Evolutionary conservation across 2,329 filamentous ascomycete genomes (phyloP).

Genomic region (Aureobasidium zeae): DNA sequence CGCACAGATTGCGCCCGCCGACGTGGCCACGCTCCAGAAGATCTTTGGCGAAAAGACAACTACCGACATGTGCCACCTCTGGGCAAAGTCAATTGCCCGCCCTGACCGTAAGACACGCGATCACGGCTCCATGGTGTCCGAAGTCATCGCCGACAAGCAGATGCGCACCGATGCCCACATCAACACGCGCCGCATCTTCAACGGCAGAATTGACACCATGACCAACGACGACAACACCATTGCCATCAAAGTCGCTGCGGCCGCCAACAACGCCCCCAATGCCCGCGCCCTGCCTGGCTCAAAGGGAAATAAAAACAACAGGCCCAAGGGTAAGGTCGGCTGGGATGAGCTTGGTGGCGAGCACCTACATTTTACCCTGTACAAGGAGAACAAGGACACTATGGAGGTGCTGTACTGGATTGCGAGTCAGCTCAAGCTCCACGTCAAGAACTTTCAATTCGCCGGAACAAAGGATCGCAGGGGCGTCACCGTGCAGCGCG

Average conservation of each 20-base stretch:
- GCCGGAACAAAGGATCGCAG: slow-evolving; percentile 88
- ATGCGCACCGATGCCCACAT: slow-evolving; percentile 55
- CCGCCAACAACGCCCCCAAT: slow-evolving; percentile 18
- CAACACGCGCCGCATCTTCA: slow-evolving; percentile 67
- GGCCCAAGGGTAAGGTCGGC: slow-evolving; percentile 38
- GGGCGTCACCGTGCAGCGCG: slow-evolving; percentile 74
- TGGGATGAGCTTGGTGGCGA: slow-evolving; percentile 65
- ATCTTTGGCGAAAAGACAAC: slow-evolving; percentile 46
- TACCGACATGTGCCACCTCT: slow-evolving; percentile 45
- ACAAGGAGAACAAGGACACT: slow-evolving; percentile 95
- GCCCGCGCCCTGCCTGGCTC: slow-evolving; percentile 6
- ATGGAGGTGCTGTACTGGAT: slow-evolving; percentile 82
- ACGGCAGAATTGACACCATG: slow-evolving; percentile 64
- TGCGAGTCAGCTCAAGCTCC: slow-evolving; percentile 60
- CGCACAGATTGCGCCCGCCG: slow-evolving; percentile 32
- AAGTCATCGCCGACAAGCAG: slow-evolving; percentile 51
- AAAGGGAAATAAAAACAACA: slow-evolving; percentile 17
- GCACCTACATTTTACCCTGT: slow-evolving; percentile 82
- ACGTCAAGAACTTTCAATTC: slow-evolving; percentile 62
- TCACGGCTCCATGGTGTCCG: slow-evolving; percentile 45
- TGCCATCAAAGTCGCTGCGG: slow-evolving; percentile 41
- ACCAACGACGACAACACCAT: slow-evolving; percentile 64
- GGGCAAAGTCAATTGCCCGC: slow-evolving; percentile 44
- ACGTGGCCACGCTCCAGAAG: slow-evolving; percentile 30
- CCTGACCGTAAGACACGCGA: slow-evolving; percentile 48